A percentile compares a stretch with the other conserved stretches of the same genome.
phyloP scores from a whole-genome alignment of 192 early-diverging fungal genomes.

The Geranomyces michiganensis region DNA sequence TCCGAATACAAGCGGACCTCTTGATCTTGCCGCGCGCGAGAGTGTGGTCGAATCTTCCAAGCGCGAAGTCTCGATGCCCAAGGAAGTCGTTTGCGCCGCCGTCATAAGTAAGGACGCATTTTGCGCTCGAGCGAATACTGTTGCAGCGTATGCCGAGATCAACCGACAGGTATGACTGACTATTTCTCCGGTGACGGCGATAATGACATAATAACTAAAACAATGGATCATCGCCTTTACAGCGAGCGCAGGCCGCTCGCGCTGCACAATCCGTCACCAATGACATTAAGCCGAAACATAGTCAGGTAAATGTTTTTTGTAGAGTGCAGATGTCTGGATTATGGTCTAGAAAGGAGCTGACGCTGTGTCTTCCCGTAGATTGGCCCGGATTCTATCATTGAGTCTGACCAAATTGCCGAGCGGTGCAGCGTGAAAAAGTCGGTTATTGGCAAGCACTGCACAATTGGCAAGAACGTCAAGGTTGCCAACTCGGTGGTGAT shows the following conservation, averaged over 20 bases:
- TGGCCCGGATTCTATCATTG: constrained; percentile 86
- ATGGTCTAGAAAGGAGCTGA: too few relatives aligned
- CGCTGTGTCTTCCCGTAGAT: constrained; percentile 49
- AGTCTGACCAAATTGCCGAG: constrained; percentile 87
- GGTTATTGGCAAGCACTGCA: constrained; percentile 88
- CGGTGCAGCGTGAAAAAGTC: constrained; percentile 92
- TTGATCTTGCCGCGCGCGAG: too few relatives aligned
- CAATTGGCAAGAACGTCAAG: constrained; percentile 96
- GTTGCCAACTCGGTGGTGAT: constrained; percentile 94
- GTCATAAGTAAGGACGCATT: constrained; percentile 60
- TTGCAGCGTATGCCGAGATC: constrained; percentile 82
- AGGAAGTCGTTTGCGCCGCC: constrained; percentile 47
- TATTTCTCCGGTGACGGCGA: neutral
- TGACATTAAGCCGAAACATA: constrained; percentile 13
- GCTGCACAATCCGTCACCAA: neutral
- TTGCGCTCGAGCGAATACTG: constrained; percentile 81
- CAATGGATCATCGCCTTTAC: too few relatives aligned
- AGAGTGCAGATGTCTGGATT: too few relatives aligned
- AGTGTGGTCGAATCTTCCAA: too few relatives aligned
- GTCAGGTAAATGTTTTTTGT: constrained; percentile 21
- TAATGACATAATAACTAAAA: too few relatives aligned
- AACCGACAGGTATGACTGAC: constrained; percentile 59
- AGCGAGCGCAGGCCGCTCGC: constrained; percentile 3
- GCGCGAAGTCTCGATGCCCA: neutral
- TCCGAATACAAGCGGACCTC: too few relatives aligned